Percentiles rank a stretch among this genome's conserved stretches.
These are phyloP conservation scores for Colletotrichum musicola DNA, from an alignment of 2,329 filamentous ascomycete genomes.

Conservation along the genomic window DNA sequence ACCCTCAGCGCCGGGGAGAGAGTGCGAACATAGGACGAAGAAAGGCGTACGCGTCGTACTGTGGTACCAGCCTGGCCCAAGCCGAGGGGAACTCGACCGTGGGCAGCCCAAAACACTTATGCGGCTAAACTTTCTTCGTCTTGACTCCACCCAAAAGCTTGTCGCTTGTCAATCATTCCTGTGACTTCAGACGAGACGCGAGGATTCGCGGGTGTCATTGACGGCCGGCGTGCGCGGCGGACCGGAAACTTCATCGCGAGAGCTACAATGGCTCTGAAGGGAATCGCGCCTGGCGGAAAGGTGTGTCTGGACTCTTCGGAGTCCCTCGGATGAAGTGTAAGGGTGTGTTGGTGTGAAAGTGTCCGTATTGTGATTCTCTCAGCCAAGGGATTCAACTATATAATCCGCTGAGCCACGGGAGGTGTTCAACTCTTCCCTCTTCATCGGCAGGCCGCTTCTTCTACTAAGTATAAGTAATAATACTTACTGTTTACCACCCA, in stretches of 20 bases:
- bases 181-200: slow-evolving; percentile 12
- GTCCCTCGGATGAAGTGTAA: not conserved
- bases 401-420: not conserved
- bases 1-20: too few species aligned
- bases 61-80: too few species aligned
- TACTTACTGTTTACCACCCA: not conserved
- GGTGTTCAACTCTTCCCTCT: fast-evolving
- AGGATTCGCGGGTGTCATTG: not conserved
- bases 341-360: not conserved
- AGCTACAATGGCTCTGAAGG: not conserved
- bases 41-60: too few species aligned
- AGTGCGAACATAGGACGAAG: too few species aligned
- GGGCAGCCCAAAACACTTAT: slow-evolving; percentile 19
- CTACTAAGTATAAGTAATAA: not conserved
- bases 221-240: not conserved
- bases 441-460: not conserved
- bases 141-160: slow-evolving; percentile 33
- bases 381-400: not conserved
- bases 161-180: slow-evolving; percentile 12
- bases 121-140: slow-evolving; percentile 35
- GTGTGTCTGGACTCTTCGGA: not conserved
- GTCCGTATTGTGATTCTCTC: too few species aligned
- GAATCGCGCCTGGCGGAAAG: too few species aligned
- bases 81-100: too few species aligned
- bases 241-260: not conserved